A percentile compares a stretch with the other conserved stretches of the same genome.
Evolutionary conservation across 2,329 filamentous ascomycete species (phyloP).

Genomic region (Stagonosporopsis tanaceti): DNA sequence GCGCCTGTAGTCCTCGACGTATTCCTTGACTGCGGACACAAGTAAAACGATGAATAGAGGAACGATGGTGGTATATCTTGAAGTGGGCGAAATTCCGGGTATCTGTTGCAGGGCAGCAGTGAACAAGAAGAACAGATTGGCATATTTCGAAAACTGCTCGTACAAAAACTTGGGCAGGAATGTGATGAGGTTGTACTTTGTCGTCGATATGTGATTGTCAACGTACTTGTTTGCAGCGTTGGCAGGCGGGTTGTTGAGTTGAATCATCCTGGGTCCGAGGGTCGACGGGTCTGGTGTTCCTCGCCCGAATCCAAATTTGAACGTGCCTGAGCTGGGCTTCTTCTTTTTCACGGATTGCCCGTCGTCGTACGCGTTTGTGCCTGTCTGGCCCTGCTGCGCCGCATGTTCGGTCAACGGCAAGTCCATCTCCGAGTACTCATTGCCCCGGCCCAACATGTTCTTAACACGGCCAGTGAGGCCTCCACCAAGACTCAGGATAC

Average conservation of each 20-base stretch:
- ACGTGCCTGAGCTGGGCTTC: constrained; percentile 63
- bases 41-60: constrained; percentile 88
- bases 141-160: constrained; percentile 99
- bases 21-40: constrained; percentile 95
- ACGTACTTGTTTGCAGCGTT: constrained; percentile 90
- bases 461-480: constrained; percentile 88
- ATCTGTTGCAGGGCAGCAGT: constrained; percentile 95
- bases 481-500: constrained; percentile 84
- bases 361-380: constrained; percentile 52
- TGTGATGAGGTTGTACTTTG: constrained; percentile 93
- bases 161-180: constrained; percentile 97
- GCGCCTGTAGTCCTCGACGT: constrained; percentile 91
- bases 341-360: constrained; percentile 41
- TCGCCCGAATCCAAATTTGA: constrained; percentile 92
- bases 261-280: constrained; percentile 88
- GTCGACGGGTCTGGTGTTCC: constrained; percentile 88
- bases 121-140: constrained; percentile 99
- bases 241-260: constrained; percentile 94
- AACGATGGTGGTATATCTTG: constrained; percentile 93
- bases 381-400: constrained; percentile 54
- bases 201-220: constrained; percentile 96
- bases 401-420: constrained; percentile 86
- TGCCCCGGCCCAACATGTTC: constrained; percentile 86
- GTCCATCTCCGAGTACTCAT: constrained; percentile 96
- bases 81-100: constrained; percentile 91